Percentiles rank a stretch among this genome's conserved stretches.
Evolutionary conservation across 2,329 filamentous ascomycete genomes (phyloP).

Genomic region (Thelonectria olida): DNA sequence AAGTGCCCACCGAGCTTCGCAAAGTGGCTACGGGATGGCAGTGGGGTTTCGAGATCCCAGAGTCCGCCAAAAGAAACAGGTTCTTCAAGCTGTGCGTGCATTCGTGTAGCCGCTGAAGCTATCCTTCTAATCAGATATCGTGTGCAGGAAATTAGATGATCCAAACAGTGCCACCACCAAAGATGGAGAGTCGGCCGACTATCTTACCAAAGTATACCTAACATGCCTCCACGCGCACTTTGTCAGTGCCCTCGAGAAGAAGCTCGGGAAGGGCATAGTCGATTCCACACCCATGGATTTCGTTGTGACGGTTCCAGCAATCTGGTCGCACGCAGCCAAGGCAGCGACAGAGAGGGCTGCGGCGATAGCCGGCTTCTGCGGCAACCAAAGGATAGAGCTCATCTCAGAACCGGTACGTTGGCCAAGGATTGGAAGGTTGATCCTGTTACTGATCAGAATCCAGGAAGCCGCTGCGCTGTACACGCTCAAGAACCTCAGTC

Average conservation of each 20-base stretch:
- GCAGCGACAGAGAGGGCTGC: conserved; percentile 56
- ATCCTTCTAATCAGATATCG: conserved; percentile 21
- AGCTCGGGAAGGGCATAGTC: conserved; percentile 53
- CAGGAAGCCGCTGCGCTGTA: conserved; percentile 62
- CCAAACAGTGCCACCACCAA: conserved; percentile 37
- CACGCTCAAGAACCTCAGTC: conserved; percentile 54
- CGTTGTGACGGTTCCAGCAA: conserved; percentile 66
- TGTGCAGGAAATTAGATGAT: conserved; percentile 48
- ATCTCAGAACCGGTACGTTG: conserved; percentile 58
- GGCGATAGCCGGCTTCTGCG: conserved; percentile 50
- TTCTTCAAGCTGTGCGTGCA: conserved; percentile 60
- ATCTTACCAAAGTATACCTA: conserved; percentile 54
- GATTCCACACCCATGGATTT: conserved; percentile 59
- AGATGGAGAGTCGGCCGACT: conserved; percentile 47
- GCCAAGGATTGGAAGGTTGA: neutral
- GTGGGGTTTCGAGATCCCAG: conserved; percentile 61
- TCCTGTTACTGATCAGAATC: conserved; percentile 22
- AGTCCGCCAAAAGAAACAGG: conserved; percentile 49
- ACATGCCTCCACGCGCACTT: conserved; percentile 59
- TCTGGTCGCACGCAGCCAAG: conserved; percentile 66
- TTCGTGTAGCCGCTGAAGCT: neutral
- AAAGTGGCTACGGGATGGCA: conserved; percentile 52
- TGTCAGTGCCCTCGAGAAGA: conserved; percentile 52
- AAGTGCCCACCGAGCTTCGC: conserved; percentile 60
- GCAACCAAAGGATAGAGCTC: conserved; percentile 54